A percentile compares a stretch with the other conserved stretches of the same genome.
Evolutionary conservation across 2,329 filamentous ascomycete species (phyloP).

Genomic region (Setomelanomma holmii): DNA sequence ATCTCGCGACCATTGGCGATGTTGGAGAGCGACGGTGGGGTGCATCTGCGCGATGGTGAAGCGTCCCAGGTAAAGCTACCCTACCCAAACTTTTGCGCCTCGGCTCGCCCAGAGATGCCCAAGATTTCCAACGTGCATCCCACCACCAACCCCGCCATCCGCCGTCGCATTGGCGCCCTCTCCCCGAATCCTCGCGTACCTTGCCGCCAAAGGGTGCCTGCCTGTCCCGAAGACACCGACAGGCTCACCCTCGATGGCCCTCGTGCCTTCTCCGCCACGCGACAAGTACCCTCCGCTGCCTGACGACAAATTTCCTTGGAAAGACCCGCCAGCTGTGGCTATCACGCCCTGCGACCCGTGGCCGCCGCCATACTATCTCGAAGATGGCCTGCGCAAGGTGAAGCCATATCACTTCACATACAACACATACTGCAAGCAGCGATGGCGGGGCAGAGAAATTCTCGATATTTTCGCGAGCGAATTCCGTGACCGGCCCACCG

Average conservation of each 20-base stretch:
- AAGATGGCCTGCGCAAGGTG: constrained; percentile 82
- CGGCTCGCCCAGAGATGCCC: constrained; percentile 2
- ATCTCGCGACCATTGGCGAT: constrained; percentile 14
- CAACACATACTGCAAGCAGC: constrained; percentile 91
- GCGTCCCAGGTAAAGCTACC: not conserved
- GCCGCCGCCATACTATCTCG: constrained; percentile 79
- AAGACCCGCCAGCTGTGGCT: constrained; percentile 57
- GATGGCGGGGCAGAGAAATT: constrained; percentile 83
- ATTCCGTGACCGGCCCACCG: constrained; percentile 84
- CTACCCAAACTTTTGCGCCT: constrained; percentile 2
- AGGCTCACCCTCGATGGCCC: constrained; percentile 52
- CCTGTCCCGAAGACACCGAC: constrained; percentile 18
- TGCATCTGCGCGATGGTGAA: not conserved
- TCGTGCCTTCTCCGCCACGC: constrained; percentile 43
- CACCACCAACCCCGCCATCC: constrained; percentile 17
- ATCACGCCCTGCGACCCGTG: constrained; percentile 61
- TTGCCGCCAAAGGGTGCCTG: constrained; percentile 57
- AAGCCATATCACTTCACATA: constrained; percentile 91
- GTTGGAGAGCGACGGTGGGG: not conserved
- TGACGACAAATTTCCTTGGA: constrained; percentile 48
- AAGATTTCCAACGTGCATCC: not conserved
- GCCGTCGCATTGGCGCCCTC: constrained; percentile 56
- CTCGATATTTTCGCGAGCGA: constrained; percentile 90
- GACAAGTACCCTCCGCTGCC: constrained; percentile 39
- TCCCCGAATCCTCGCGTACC: constrained; percentile 59